Evolutionary conservation across 2,329 filamentous ascomycete species (phyloP).

Genomic region (Harringtonia aguacate): DNA sequence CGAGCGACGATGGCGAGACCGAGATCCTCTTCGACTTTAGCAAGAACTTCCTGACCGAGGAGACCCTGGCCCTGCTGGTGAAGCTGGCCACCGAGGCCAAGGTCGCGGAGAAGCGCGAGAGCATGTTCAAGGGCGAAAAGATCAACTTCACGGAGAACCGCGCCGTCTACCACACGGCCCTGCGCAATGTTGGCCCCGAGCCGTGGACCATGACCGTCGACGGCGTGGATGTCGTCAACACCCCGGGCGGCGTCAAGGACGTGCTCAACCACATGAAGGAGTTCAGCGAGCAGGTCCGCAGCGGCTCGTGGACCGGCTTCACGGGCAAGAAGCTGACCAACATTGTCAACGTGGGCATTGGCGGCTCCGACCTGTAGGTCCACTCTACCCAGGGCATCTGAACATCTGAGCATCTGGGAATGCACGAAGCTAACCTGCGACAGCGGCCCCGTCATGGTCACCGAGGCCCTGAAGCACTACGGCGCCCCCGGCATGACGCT

Average conservation of each 20-base stretch:
- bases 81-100: conserved; percentile 87
- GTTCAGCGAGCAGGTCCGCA: conserved; percentile 90
- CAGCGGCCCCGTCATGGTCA: conserved; percentile 96
- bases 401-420: not conserved
- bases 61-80: conserved; percentile 77
- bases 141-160: conserved; percentile 99
- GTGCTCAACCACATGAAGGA: conserved; percentile 97
- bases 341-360: conserved; percentile 96
- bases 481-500: conserved; percentile 75
- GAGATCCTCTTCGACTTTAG: conserved; percentile 97
- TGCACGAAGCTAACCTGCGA: not conserved
- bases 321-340: conserved; percentile 95
- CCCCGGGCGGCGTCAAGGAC: conserved; percentile 76
- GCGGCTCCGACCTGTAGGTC: conserved; percentile 91
- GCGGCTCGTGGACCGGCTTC: conserved; percentile 93
- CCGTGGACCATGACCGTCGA: conserved; percentile 78
- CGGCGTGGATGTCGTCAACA: conserved; percentile 84
- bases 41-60: conserved; percentile 96
- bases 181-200: conserved; percentile 65
- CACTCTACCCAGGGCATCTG: not conserved
- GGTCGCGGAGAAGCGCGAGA: conserved; percentile 87
- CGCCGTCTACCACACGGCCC: conserved; percentile 88
- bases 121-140: conserved; percentile 95
- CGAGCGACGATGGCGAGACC: conserved; percentile 40
- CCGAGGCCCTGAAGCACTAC: conserved; percentile 93